These are phyloP conservation scores for Monosporascus sp. DNA, from an alignment of 2,329 filamentous ascomycete genomes.

Conservation along the genomic window DNA sequence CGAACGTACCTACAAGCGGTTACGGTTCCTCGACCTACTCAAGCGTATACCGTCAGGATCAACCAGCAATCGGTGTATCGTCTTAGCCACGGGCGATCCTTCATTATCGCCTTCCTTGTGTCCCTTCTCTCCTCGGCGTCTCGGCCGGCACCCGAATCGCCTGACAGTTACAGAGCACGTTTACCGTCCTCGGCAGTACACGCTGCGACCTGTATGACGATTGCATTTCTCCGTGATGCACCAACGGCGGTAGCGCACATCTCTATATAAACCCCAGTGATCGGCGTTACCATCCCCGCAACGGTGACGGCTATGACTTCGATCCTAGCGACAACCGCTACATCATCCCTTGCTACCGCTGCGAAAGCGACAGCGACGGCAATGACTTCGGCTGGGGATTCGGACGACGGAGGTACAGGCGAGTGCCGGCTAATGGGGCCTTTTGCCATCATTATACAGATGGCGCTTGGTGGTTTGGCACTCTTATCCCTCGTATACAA, in stretches of 20 bases:
- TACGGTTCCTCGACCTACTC: neutral
- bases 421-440: conserved; percentile 85
- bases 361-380: conserved; percentile 15
- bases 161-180: no score
- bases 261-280: conserved; percentile 13
- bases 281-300: conserved; percentile 16
- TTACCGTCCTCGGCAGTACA: conserved; percentile 8
- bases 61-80: no score
- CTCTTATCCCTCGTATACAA: conserved; percentile 87
- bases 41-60: neutral
- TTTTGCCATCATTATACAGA: conserved; percentile 88
- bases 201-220: neutral
- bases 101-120: no score
- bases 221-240: conserved; percentile 10
- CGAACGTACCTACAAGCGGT: neutral
- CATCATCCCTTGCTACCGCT: conserved; percentile 5
- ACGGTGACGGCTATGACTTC: conserved; percentile 13
- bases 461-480: conserved; percentile 75
- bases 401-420: conserved; percentile 48
- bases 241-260: conserved; percentile 12
- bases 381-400: conserved; percentile 11
- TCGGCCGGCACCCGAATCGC: no score
- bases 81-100: no score
- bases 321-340: conserved; percentile 5
- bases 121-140: no score